These are phyloP conservation scores for Asterella californica DNA, from an alignment of 225 moss, liverwort and hornwort genomes.

Conservation along the genomic window DNA sequence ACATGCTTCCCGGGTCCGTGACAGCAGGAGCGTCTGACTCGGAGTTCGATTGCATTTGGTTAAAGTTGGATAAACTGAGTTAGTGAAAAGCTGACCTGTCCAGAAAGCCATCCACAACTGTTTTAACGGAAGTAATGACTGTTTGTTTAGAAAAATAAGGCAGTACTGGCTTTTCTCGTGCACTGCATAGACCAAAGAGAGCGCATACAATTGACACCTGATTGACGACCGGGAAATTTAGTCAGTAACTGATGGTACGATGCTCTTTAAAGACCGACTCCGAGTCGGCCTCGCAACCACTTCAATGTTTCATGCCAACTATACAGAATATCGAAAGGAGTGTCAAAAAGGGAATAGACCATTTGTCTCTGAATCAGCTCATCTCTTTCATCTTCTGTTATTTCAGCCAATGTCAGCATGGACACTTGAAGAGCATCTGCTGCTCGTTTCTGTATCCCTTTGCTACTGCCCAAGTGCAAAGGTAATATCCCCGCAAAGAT, in stretches of 20 bases:
- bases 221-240: slow-evolving; percentile 2
- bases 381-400: slow-evolving; percentile 91
- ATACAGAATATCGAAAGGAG: neutral
- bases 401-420: slow-evolving; percentile 62
- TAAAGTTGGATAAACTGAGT: neutral
- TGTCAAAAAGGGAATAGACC: slow-evolving; percentile 34
- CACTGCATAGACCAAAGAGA: slow-evolving; percentile 70
- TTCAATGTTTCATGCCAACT: neutral
- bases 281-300: neutral
- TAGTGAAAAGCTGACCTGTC: slow-evolving; percentile 49
- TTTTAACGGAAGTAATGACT: slow-evolving; percentile 57
- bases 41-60: neutral
- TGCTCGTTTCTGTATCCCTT: slow-evolving; percentile 55
- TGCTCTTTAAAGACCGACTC: neutral
- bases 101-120: slow-evolving; percentile 88
- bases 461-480: slow-evolving; percentile 59
- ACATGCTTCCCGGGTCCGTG: no score
- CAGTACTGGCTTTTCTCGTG: slow-evolving; percentile 48
- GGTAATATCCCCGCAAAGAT: slow-evolving; percentile 77
- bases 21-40: neutral
- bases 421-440: slow-evolving; percentile 59
- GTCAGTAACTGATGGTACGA: neutral
- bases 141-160: slow-evolving; percentile 59
- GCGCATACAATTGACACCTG: slow-evolving; percentile 82
- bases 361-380: slow-evolving; percentile 70